A percentile compares a stretch with the other conserved stretches of the same genome.
Evolutionary conservation across 345 rosid genomes (phyloP).

Genomic region (Salix viminalis): DNA sequence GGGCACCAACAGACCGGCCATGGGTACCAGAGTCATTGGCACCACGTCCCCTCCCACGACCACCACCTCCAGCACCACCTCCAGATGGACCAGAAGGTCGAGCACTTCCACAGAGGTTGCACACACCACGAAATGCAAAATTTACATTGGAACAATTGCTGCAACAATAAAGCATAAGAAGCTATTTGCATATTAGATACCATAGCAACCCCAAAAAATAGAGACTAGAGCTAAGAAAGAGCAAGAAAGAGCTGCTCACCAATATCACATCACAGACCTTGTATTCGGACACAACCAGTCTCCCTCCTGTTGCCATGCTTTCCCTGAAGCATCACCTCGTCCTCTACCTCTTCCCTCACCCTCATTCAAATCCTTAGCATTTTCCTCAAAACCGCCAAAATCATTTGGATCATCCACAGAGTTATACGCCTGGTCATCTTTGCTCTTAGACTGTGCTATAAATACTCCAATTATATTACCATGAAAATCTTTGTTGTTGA

Average conservation of each 20-base stretch:
- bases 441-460: slow-evolving; percentile 74
- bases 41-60: slow-evolving; percentile 82
- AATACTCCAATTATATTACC: slow-evolving; percentile 74
- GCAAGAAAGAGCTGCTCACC: slow-evolving; percentile 98
- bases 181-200: slow-evolving; percentile 5
- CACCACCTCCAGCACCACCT: slow-evolving; percentile 65
- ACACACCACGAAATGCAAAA: slow-evolving; percentile 96
- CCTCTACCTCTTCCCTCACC: slow-evolving; percentile 75
- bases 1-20: slow-evolving; percentile 50
- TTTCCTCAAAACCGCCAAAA: slow-evolving; percentile 47
- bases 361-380: slow-evolving; percentile 38
- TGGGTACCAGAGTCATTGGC: slow-evolving; percentile 43
- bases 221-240: slow-evolving; percentile 31
- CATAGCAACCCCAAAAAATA: neutral
- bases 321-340: slow-evolving; percentile 64
- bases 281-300: slow-evolving; percentile 99
- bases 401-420: slow-evolving; percentile 26
- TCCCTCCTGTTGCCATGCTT: slow-evolving; percentile 95
- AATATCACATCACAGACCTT: slow-evolving; percentile 99
- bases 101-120: slow-evolving; percentile 94
- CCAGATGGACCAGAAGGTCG: slow-evolving; percentile 86
- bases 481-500: slow-evolving; percentile 90
- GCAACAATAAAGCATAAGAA: slow-evolving; percentile 31
- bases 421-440: slow-evolving; percentile 33
- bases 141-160: slow-evolving; percentile 94